Conservation (phyloP, 495 filamentous ascomycete species). For the Cercophora sp. region DNA sequence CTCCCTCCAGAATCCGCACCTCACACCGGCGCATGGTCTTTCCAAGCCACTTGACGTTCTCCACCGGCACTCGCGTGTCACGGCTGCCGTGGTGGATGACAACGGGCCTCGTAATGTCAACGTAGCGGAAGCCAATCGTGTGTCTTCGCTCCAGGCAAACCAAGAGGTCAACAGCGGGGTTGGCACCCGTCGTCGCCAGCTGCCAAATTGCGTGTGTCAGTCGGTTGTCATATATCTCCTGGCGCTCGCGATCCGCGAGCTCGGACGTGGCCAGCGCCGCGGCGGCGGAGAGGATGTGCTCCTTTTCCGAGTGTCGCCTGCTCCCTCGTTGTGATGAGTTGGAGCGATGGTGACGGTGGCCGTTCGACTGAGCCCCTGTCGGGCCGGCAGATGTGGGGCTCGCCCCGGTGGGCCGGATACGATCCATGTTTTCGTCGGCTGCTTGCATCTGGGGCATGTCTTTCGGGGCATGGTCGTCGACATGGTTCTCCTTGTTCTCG, state of each 20-base stretch:
- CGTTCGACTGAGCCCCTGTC: conserved; percentile 17
- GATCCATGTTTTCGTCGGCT: conserved; percentile 37
- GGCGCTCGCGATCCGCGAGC: conserved; percentile 63
- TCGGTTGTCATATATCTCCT: conserved; percentile 74
- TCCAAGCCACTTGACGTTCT: conserved; percentile 92
- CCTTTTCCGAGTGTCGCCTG: conserved; percentile 23
- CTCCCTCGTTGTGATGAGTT: conserved; percentile 23
- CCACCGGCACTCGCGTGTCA: conserved; percentile 88
- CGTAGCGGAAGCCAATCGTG: conserved; percentile 93
- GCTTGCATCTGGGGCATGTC: conserved; percentile 21
- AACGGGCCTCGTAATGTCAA: conserved; percentile 85
- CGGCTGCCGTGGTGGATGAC: conserved; percentile 92
- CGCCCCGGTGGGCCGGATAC: conserved; percentile 28
- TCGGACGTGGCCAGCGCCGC: conserved; percentile 30
- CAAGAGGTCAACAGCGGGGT: conserved; percentile 88
- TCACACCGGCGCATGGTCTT: conserved; percentile 91
- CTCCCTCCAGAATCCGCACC: conserved; percentile 83
- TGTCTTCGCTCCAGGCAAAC: conserved; percentile 89
- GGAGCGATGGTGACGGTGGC: conserved; percentile 29
- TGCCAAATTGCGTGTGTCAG: conserved; percentile 94
- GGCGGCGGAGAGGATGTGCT: conserved; percentile 44
- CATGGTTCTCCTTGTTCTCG: conserved; percentile 42
- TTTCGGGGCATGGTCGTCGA: conserved; percentile 11
- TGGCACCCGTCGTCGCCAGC: conserved; percentile 84
- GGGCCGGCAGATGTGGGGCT: conserved; percentile 16